Conservation (phyloP, 2,329 filamentous ascomycete species). For the Colletotrichum lentis region DNA sequence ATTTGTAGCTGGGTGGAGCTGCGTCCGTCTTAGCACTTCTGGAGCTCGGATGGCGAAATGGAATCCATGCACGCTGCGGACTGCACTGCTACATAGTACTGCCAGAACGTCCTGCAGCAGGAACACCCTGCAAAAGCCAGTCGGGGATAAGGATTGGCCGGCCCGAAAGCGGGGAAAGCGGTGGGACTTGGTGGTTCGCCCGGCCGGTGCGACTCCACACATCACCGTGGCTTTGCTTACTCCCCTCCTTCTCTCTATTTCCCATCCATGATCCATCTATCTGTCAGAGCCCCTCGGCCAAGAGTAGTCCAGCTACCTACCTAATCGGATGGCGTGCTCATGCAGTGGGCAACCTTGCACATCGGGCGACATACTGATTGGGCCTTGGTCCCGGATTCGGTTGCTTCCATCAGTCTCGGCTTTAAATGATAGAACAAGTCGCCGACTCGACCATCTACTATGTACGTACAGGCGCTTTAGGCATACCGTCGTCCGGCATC, state of each 20-base stretch:
- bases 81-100: no score
- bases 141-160: conserved; percentile 38
- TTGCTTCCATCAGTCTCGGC: not conserved
- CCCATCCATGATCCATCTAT: not conserved
- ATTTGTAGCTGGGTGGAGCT: conserved; percentile 34
- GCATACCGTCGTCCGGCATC: not conserved
- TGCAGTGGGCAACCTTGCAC: conserved; percentile 10
- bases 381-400: not conserved
- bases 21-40: conserved; percentile 32
- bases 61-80: conserved; percentile 20
- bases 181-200: conserved; percentile 5
- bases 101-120: conserved; percentile 28
- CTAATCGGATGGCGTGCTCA: not conserved
- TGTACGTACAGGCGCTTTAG: not conserved
- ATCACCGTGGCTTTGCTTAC: conserved; percentile 20
- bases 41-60: conserved; percentile 35
- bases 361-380: not conserved
- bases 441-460: not conserved
- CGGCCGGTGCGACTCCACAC: conserved; percentile 27
- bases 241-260: no score
- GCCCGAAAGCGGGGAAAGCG: conserved; percentile 30
- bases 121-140: conserved; percentile 13
- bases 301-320: not conserved
- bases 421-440: not conserved
- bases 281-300: not conserved